phyloP scores from a whole-genome alignment of 306 rosid species.

The Pueraria montana region DNA sequence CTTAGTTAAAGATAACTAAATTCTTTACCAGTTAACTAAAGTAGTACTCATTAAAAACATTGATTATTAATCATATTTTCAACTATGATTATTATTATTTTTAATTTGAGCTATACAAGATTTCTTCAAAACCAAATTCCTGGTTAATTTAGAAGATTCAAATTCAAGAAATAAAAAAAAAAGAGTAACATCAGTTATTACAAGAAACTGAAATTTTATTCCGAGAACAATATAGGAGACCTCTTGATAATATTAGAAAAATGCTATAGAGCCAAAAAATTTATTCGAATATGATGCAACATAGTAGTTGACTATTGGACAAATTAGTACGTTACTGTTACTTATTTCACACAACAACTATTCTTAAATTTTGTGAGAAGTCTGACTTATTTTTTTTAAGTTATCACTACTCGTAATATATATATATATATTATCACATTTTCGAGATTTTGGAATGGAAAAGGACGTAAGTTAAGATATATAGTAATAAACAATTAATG shows the following conservation, averaged over 20 bases:
- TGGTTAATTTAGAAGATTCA: not conserved
- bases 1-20: not conserved
- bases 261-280: not conserved
- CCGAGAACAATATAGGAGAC: not conserved
- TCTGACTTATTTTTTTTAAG: not conserved
- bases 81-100: not conserved
- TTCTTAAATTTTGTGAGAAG: not conserved
- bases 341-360: conserved; percentile 3
- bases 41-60: not conserved
- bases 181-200: not conserved
- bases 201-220: conserved; percentile 1
- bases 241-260: not conserved
- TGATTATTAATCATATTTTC: not conserved
- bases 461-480: not conserved
- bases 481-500: not conserved
- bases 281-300: not conserved
- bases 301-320: not conserved
- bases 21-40: not conserved
- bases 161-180: not conserved
- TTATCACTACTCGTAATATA: not conserved
- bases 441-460: not conserved
- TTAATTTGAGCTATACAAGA: not conserved
- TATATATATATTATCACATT: not conserved
- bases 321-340: not conserved
- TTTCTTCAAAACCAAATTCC: not conserved